Evolutionary conservation across 768 basidiomycete species (phyloP).

Genomic region (Suillus paluster): DNA sequence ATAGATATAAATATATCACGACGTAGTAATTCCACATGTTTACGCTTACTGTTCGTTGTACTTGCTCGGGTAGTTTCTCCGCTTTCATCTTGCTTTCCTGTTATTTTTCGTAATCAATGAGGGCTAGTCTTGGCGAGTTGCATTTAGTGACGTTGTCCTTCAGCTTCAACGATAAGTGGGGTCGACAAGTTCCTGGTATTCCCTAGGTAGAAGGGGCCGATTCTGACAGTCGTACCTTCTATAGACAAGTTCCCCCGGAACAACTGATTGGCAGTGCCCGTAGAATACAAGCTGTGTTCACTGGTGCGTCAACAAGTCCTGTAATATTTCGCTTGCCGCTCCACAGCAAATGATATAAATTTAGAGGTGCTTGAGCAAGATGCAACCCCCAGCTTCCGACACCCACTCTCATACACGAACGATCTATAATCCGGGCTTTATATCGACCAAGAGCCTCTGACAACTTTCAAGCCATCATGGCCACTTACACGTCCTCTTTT

Average conservation of each 20-base stretch:
- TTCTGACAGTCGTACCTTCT: not conserved
- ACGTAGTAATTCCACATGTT: slow-evolving; percentile 3
- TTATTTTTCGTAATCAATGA: slow-evolving; percentile 10
- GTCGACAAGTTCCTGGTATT: not conserved
- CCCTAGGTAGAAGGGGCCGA: not conserved
- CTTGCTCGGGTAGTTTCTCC: not conserved
- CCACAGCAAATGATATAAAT: not conserved
- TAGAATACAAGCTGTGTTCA: not conserved
- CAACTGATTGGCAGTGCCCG: not conserved
- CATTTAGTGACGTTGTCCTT: not conserved
- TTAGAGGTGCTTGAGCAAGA: not conserved
- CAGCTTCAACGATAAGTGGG: not conserved
- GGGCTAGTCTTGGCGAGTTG: not conserved
- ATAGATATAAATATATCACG: not conserved
- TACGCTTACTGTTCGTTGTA: not conserved
- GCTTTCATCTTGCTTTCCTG: slow-evolving; percentile 4
- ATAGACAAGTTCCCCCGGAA: not conserved
- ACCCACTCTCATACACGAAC: not conserved
- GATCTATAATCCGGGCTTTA: not conserved
- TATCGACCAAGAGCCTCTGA: not conserved
- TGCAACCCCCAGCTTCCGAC: not conserved
- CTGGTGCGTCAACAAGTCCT: not conserved
- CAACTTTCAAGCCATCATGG: not conserved
- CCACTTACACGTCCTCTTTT: not conserved
- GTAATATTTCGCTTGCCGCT: no score